Evolutionary conservation across 2,329 filamentous ascomycete species (phyloP), one percentile per base, ranked within the genome.

Genomic region (Colletotrichum trifolii): DNA sequence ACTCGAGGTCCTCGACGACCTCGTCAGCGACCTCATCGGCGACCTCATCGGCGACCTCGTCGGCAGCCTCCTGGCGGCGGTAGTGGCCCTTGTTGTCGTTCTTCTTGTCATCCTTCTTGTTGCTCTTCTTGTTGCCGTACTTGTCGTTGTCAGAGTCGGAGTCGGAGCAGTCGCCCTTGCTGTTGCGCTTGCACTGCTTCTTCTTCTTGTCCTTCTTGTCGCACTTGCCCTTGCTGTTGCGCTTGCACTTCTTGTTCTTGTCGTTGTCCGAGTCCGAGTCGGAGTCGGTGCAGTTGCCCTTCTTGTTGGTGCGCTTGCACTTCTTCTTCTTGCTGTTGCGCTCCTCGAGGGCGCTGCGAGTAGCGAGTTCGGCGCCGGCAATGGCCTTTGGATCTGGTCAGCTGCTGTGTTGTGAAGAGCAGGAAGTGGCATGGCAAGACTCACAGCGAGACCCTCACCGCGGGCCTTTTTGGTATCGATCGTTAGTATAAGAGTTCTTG

Each of bases 121-220:
- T 55, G 34, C 46, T 12, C 43, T 56, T 40, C 39, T 54, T 60
- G 35, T 54, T 45, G 17, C 45, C 38, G 8, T 54, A 35, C 47
- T 58, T 42, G n/a, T 42, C 42, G 12, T 53, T 11, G 9, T 64
- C 47, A n/a, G 39, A 12, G 15, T 61, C 52, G n/a, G 59, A 60
- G 15, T 54, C 55, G 17, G 33, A 35, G 38, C 61, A 64, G n/a
- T 64, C 36, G 17, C 61, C 56, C 57, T 64, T 64, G 33, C 36
- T 64, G 56, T 61, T 61, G 46, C 57, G 61, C 56, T 64, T 64
- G 61, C 61, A 64, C 38, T 64, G 10, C 57, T 64, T 61, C 38
- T 62, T 57, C 54, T 48, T 47, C n/a, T 56, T 39, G 43, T 25
- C 40, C 52, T 54, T 54, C 40, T 55, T 39, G 7, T 46, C 34